phyloP scores from a whole-genome alignment of 306 rosid genomes.

The Oxytropis ochrocephala region DNA sequence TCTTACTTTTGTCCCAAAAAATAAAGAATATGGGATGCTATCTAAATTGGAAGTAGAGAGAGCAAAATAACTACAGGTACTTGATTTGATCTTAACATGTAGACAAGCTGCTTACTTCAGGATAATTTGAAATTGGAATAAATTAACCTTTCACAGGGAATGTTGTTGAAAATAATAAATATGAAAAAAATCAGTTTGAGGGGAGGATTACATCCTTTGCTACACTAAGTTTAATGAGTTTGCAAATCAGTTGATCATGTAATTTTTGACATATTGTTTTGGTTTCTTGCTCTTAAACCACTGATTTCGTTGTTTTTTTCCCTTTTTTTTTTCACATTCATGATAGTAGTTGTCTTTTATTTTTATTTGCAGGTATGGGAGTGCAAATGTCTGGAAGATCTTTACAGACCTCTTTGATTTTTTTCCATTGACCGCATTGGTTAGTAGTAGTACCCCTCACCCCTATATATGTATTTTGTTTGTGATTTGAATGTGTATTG shows the following conservation, averaged over 20 bases:
- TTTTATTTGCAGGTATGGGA: conserved; percentile 75
- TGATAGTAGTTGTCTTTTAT: conserved; percentile 6
- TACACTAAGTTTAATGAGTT: background rate
- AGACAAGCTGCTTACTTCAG: background rate
- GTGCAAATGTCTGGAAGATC: conserved; percentile 94
- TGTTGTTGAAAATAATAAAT: background rate
- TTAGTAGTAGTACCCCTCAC: conserved; percentile 61
- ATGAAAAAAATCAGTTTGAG: background rate
- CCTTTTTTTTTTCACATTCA: background rate
- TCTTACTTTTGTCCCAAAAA: background rate
- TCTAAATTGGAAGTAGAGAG: conserved; percentile 7
- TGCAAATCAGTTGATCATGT: background rate
- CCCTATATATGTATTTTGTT: background rate
- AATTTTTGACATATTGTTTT: background rate
- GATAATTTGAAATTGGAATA: background rate
- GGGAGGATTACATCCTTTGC: background rate
- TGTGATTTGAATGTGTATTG: background rate
- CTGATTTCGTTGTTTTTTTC: background rate
- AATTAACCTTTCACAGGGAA: background rate
- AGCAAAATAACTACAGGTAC: background rate
- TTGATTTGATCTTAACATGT: background rate
- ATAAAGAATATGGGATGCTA: background rate
- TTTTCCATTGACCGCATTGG: conserved; percentile 98
- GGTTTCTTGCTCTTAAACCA: conserved; percentile 6
- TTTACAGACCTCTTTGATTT: conserved; percentile 97